Evolutionary conservation across 2,329 filamentous ascomycete species (phyloP), one percentile per base, ranked within the genome.

Genomic region (Fusarium abutilonis): DNA sequence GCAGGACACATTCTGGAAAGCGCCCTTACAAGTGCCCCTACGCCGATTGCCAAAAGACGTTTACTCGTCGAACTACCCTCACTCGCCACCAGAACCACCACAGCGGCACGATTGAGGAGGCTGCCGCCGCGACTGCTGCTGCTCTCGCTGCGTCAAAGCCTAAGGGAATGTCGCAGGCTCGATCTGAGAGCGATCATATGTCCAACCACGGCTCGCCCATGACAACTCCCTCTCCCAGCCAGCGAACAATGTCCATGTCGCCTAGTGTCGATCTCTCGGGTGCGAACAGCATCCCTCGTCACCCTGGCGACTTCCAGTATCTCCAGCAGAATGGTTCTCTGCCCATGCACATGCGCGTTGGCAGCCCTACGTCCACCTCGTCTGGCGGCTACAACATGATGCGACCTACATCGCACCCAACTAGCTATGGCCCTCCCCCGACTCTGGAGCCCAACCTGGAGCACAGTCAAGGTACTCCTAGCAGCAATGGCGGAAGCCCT

Each of bases 1-100:
- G 95, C 57, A 88, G 95, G 64, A 98, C 97, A 59, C 95, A 99
- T 74, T 96, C 92, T 4, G 95, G 95, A 56, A 97, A 95, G 78
- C 86, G 95, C 45, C 95, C 95, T 2, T 99, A 98, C 82, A 97
- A 97, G 77, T 99, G 95, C 78, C 93, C 93, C 1, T 98, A 95
- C 71, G 93, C 93, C 57, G 93, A 97, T 75, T 99, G 95, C 77
- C 93, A 98, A 74, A 98, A 98, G 84, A 98, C 94, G 0, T 99
- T 99, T 73, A 99, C 95, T 9, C 89, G 95, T 54, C 90, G 94
- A 64, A 98, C 95, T 1, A 98, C 95, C 3, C 82, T 99, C 60
- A 99, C 94, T 3, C 88, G 95, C 46, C 95, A 99, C 74, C 93
- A 97, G 78, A 97, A 96, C 69, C 92, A 96, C 71, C 95, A 98